These are phyloP conservation scores for Lepidium aucheri DNA, from an alignment of 345 rosid species.

Conservation along the genomic window DNA sequence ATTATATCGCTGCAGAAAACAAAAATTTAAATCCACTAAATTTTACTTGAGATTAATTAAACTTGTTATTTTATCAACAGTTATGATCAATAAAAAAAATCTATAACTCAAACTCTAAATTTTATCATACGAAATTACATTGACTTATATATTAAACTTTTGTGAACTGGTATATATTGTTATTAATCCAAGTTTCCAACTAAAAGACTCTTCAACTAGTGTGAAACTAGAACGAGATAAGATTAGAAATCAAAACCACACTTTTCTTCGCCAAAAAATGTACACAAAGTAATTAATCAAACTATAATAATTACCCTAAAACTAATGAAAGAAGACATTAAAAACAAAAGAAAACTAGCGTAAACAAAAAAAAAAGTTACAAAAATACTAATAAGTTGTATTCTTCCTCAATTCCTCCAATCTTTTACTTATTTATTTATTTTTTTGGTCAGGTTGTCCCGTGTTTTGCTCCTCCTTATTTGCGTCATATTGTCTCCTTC, in stretches of 20 bases:
- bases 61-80: too few species aligned
- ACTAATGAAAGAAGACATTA: constrained; percentile 21
- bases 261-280: background rate
- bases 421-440: background rate
- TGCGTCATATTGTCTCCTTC: constrained; percentile 20
- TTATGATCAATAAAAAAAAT: too few species aligned
- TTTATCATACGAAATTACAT: too few species aligned
- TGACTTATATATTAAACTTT: too few species aligned
- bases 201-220: too few species aligned
- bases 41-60: too few species aligned
- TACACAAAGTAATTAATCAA: constrained; percentile 12
- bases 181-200: too few species aligned
- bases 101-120: too few species aligned
- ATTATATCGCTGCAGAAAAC: background rate
- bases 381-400: constrained; percentile 9
- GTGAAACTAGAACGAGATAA: background rate
- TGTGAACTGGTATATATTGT: too few species aligned
- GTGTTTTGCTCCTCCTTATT: constrained; percentile 29
- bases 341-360: constrained; percentile 11
- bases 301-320: constrained; percentile 9
- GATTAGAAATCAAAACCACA: constrained; percentile 21
- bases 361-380: constrained; percentile 13
- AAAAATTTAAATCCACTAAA: background rate
- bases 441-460: constrained; percentile 18
- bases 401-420: constrained; percentile 15